Base-by-base conservation (phyloP, 345 rosid genomes). In the Erodium maritimum region DNA sequence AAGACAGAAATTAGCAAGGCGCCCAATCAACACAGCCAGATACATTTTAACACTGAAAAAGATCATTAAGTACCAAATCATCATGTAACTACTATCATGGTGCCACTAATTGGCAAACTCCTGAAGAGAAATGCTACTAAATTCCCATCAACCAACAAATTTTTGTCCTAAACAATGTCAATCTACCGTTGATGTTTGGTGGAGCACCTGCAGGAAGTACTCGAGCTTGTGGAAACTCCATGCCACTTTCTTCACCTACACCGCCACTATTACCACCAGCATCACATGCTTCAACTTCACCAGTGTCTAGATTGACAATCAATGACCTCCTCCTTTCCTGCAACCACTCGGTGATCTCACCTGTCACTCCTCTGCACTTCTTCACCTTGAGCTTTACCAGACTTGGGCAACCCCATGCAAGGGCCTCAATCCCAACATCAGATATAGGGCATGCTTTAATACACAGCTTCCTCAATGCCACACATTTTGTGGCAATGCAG, bases 371-470 rank as follows among this genome's bases (percentile, higher is more conserved):
- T 61, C 52, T 72, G 67, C 95, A 87, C 60, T 84, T 84, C 79
- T 70, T 84, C 23, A 86, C 84, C 71, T 87, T 87, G 24, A 87
- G 59, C 68, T 82, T 87, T 19, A 77, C 71, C 75, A 87, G 71
- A 68, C 57, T 84, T 4, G 95, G 90, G 58, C 88, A 87, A 0
- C 95, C 95, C 64, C 53, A 64, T 24, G 75, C 85, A 5, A 87
- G 69, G 5, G 88, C 84, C 75, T 69, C 73, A 66, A 87, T 77
- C 34, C 84, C 82, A 0, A 57, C 23, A 61, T 84, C 82, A 1
- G 95, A 78, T 54, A 87, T 68, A 20, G 65, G 58, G 64, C 90
- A 87, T 7, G 83, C 82, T 70, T 87, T 87, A 59, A 87, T 84
- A 55, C 91, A 84, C 17, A 84, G 74, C 64, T 84, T 87, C 77